Evolutionary conservation across 2,329 filamentous ascomycete genomes (phyloP).

Genomic region (Aspergillus melleus): DNA sequence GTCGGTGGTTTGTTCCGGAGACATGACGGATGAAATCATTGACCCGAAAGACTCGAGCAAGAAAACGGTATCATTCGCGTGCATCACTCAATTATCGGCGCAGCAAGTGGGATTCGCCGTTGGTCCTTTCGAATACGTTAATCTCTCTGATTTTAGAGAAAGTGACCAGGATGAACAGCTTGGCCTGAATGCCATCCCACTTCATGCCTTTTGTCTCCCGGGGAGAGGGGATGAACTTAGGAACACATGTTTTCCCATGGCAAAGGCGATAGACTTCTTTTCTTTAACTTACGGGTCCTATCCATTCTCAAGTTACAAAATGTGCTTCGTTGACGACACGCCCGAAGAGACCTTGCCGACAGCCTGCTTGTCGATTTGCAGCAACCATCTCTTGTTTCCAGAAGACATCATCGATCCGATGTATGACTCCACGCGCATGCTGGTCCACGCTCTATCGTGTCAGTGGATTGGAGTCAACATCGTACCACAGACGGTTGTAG

Average conservation of each 20-base stretch:
- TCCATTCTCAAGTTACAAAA: conserved; percentile 86
- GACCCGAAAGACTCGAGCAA: conserved; percentile 76
- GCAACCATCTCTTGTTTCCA: conserved; percentile 79
- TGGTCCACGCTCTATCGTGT: conserved; percentile 81
- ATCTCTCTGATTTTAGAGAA: conserved; percentile 83
- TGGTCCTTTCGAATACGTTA: conserved; percentile 91
- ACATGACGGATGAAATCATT: conserved; percentile 77
- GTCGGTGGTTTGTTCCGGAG: conserved; percentile 86
- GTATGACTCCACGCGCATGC: conserved; percentile 73
- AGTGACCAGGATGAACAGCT: conserved; percentile 91
- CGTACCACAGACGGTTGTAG: conserved; percentile 74
- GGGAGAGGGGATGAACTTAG: conserved; percentile 77
- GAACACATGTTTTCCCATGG: conserved; percentile 82
- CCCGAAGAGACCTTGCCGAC: conserved; percentile 71
- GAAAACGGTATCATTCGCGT: conserved; percentile 84
- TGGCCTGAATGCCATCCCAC: conserved; percentile 80
- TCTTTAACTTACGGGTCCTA: conserved; percentile 86
- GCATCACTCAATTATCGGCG: conserved; percentile 72
- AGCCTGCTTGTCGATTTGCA: conserved; percentile 84
- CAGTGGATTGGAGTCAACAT: conserved; percentile 97
- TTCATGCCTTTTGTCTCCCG: conserved; percentile 89
- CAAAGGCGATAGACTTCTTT: conserved; percentile 85
- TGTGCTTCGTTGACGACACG: conserved; percentile 93
- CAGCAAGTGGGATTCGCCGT: conserved; percentile 92
- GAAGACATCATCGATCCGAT: conserved; percentile 83